Percentiles rank a stretch among this genome's conserved stretches.
Evolutionary conservation across 139 green algal species (phyloP).

Genomic region (Picochlorum sp.): DNA sequence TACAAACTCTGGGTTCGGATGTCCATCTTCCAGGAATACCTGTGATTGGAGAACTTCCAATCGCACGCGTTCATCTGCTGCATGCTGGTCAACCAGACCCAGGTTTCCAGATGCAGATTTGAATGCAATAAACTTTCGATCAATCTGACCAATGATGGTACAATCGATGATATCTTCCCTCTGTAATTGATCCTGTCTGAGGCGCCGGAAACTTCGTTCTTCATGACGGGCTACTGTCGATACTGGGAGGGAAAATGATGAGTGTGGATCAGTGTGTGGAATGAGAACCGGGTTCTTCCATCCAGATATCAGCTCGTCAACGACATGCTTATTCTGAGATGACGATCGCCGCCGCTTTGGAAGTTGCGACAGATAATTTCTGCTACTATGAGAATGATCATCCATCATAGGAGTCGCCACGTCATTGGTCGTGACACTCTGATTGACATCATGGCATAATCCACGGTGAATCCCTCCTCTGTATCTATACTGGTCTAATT

Average conservation of each 20-base stretch:
- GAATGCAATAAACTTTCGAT: conserved; percentile 52
- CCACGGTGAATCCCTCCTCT: too few species aligned
- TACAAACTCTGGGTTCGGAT: background rate
- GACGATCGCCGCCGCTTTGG: too few species aligned
- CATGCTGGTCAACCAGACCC: conserved; percentile 70
- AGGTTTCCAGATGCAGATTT: conserved; percentile 33
- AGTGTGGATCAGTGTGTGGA: background rate
- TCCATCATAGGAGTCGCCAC: too few species aligned
- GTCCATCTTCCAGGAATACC: conserved; percentile 3
- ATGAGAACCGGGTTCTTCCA: conserved; percentile 22
- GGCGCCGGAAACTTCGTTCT: background rate
- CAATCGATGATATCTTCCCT: conserved; percentile 21
- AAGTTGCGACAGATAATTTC: too few species aligned
- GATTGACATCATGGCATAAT: too few species aligned
- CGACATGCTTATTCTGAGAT: too few species aligned
- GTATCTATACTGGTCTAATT: too few species aligned
- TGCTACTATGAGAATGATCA: too few species aligned
- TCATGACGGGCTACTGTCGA: background rate
- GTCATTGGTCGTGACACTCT: too few species aligned
- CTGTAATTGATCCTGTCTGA: conserved; percentile 15
- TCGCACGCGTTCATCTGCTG: conserved; percentile 67
- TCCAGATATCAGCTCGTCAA: conserved; percentile 11
- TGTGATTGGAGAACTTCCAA: conserved; percentile 44
- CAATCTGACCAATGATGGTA: conserved; percentile 35
- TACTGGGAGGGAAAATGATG: background rate